A percentile compares a stretch with the other conserved stretches of the same genome.
Evolutionary conservation across 2,329 filamentous ascomycete genomes (phyloP).

Genomic region (Diaporthe citri): DNA sequence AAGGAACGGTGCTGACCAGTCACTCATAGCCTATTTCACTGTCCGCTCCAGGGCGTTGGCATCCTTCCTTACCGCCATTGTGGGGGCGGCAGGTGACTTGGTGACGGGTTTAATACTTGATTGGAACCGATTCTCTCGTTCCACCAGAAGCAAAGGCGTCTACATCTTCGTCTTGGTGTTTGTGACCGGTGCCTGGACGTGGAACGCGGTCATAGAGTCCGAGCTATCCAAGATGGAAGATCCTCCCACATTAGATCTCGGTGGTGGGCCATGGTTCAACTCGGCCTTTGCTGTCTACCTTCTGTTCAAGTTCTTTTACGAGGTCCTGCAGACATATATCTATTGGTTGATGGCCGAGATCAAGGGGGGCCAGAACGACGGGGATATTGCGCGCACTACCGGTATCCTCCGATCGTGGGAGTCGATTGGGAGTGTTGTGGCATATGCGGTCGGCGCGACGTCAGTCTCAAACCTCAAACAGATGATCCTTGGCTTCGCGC

Average conservation of each 20-base stretch:
- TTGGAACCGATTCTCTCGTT: slow-evolving; percentile 17
- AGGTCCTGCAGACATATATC: slow-evolving; percentile 44
- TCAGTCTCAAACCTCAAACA: slow-evolving; percentile 48
- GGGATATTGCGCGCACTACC: slow-evolving; percentile 48
- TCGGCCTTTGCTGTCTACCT: slow-evolving; percentile 43
- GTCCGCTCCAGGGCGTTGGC: slow-evolving; percentile 55
- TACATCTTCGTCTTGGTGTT: slow-evolving; percentile 27
- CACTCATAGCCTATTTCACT: slow-evolving; percentile 52
- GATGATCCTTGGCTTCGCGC: slow-evolving; percentile 48
- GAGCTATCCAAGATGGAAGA: slow-evolving; percentile 33
- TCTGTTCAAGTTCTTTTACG: slow-evolving; percentile 45
- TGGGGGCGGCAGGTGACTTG: slow-evolving; percentile 46
- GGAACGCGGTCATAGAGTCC: slow-evolving; percentile 32
- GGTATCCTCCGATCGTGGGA: slow-evolving; percentile 50
- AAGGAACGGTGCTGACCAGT: neutral
- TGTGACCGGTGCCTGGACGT: slow-evolving; percentile 32
- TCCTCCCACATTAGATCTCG: slow-evolving; percentile 32
- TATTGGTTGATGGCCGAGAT: slow-evolving; percentile 46
- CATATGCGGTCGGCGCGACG: slow-evolving; percentile 49
- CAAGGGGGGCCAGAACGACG: slow-evolving; percentile 46
- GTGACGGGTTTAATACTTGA: slow-evolving; percentile 24
- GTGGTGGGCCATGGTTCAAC: slow-evolving; percentile 17
- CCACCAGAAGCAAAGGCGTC: slow-evolving; percentile 10
- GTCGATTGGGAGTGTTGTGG: slow-evolving; percentile 49
- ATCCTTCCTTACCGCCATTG: slow-evolving; percentile 52